phyloP scores from a whole-genome alignment of 2,329 filamentous ascomycete species.

The Catunica adiposa region DNA sequence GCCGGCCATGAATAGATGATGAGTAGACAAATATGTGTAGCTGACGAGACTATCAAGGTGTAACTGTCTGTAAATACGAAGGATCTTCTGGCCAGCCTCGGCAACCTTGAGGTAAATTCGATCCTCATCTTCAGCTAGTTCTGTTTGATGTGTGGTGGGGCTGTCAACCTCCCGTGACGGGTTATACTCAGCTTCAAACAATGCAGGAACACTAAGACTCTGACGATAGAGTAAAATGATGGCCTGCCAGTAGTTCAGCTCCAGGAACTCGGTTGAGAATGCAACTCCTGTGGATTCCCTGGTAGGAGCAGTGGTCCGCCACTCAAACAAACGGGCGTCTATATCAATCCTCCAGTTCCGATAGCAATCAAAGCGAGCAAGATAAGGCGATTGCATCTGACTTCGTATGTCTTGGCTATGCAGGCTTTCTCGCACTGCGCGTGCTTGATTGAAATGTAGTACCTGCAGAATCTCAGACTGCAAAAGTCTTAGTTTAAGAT shows the following conservation, averaged over 20 bases:
- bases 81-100: constrained; percentile 81
- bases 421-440: constrained; percentile 49
- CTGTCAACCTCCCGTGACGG: constrained; percentile 48
- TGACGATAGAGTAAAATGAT: constrained; percentile 92
- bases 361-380: constrained; percentile 71
- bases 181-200: constrained; percentile 65
- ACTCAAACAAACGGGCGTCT: constrained; percentile 64
- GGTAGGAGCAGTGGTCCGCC: constrained; percentile 69
- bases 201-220: constrained; percentile 68
- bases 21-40: constrained; percentile 88
- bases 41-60: constrained; percentile 82
- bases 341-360: constrained; percentile 78
- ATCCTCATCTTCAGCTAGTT: constrained; percentile 68
- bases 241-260: constrained; percentile 95
- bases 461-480: constrained; percentile 95
- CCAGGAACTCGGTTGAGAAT: constrained; percentile 78
- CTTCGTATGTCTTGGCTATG: constrained; percentile 61
- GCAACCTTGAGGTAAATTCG: constrained; percentile 87
- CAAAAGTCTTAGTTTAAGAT: constrained; percentile 71
- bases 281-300: constrained; percentile 68
- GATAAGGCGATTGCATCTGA: constrained; percentile 66
- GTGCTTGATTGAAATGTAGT: constrained; percentile 77
- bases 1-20: constrained; percentile 94
- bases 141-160: constrained; percentile 40
- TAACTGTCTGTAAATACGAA: constrained; percentile 78